These are phyloP conservation scores for Candida nemodendra DNA, from an alignment of 805 yeast genomes.

Conservation along the genomic window DNA sequence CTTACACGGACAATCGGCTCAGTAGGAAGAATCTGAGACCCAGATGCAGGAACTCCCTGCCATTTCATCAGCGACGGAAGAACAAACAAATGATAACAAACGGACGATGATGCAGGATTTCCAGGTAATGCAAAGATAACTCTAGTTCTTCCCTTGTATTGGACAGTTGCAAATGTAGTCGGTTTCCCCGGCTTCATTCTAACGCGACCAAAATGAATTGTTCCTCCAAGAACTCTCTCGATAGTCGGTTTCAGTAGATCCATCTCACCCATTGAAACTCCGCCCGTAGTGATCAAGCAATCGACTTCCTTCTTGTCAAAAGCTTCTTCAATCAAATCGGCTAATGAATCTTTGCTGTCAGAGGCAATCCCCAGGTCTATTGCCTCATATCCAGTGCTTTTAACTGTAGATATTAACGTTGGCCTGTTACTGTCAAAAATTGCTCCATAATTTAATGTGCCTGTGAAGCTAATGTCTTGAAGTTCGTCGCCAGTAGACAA, in stretches of 20 bases:
- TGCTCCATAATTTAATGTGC: constrained; percentile 37
- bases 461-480: constrained; percentile 32
- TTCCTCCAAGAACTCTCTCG: constrained; percentile 40
- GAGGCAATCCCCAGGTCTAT: constrained; percentile 51
- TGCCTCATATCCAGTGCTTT: constrained; percentile 36
- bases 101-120: constrained; percentile 55
- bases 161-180: constrained; percentile 53
- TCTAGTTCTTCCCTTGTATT: constrained; percentile 20
- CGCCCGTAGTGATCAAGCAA: constrained; percentile 51
- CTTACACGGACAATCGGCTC: constrained; percentile 37
- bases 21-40: constrained; percentile 20
- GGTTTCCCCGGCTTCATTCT: constrained; percentile 64
- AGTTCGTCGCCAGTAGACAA: constrained; percentile 55
- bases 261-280: constrained; percentile 59
- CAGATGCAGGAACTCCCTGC: constrained; percentile 30
- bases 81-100: constrained; percentile 47
- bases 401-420: constrained; percentile 37
- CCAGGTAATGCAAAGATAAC: constrained; percentile 53
- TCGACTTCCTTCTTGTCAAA: constrained; percentile 34
- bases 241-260: constrained; percentile 51
- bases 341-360: constrained; percentile 37
- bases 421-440: constrained; percentile 53
- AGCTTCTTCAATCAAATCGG: constrained; percentile 23
- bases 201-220: constrained; percentile 52
- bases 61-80: constrained; percentile 41